Evolutionary conservation across 306 rosid genomes (phyloP).

Genomic region (Fagus crenata): DNA sequence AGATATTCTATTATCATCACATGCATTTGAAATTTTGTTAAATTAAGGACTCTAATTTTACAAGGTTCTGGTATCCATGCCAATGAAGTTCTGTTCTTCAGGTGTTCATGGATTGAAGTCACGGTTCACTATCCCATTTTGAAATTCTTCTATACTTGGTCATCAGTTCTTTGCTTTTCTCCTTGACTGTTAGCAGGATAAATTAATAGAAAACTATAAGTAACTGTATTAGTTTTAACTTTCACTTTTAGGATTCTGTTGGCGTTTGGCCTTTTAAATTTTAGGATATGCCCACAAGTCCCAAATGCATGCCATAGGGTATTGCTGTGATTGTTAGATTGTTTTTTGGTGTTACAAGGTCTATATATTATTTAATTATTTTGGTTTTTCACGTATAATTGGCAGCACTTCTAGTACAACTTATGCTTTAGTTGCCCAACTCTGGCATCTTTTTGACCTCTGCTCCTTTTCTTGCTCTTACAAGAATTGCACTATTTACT

Average conservation of each 20-base stretch:
- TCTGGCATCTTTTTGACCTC: constrained; percentile 18
- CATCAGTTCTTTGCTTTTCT: neutral
- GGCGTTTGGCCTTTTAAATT: neutral
- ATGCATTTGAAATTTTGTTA: neutral
- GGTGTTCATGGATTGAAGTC: neutral
- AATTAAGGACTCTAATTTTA: constrained; percentile 4
- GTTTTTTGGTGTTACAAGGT: neutral
- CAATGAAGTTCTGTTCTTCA: constrained; percentile 7
- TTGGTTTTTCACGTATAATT: neutral
- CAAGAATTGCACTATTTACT: constrained; percentile 51
- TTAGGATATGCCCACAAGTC: neutral
- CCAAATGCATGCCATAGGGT: neutral
- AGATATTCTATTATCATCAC: neutral
- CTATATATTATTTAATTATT: neutral
- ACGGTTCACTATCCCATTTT: neutral
- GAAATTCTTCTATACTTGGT: neutral
- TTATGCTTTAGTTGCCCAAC: constrained; percentile 8
- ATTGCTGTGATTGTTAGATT: neutral
- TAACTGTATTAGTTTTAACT: neutral
- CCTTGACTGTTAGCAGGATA: neutral
- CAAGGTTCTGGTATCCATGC: constrained; percentile 2
- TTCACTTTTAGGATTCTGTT: constrained; percentile 13
- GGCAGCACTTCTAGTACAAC: constrained; percentile 10
- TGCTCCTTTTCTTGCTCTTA: constrained; percentile 35
- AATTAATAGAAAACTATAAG: neutral